Percentiles rank a stretch among this genome's conserved stretches.
Evolutionary conservation across 2,329 filamentous ascomycete species (phyloP).

Genomic region (Aureobasidium musti): DNA sequence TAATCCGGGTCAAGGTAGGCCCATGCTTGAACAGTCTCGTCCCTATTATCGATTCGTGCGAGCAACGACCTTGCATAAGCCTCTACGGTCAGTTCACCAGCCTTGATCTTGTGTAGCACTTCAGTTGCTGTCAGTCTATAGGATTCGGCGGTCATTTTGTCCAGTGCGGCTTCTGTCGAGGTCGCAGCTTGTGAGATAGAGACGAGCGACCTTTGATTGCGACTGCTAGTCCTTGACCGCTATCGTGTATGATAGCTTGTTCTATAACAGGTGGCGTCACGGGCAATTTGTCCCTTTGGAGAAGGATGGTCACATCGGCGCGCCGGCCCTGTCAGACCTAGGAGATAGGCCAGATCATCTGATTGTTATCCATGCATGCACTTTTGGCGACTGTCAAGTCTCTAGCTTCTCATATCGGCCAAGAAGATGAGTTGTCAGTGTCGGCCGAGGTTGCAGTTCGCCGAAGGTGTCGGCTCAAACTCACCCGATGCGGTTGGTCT

Average conservation of each 20-base stretch:
- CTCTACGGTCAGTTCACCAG: constrained; percentile 52
- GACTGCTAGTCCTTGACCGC: neutral
- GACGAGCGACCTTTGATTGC: no score
- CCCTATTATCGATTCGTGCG: constrained; percentile 48
- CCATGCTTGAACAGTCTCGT: constrained; percentile 55
- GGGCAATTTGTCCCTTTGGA: no score
- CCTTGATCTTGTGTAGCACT: constrained; percentile 44
- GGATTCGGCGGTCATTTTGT: neutral
- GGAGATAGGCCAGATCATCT: neutral
- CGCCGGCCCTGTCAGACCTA: neutral
- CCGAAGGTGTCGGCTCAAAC: neutral
- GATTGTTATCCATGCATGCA: neutral
- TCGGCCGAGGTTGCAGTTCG: neutral
- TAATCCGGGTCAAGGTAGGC: constrained; percentile 50
- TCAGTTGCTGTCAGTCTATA: constrained; percentile 50
- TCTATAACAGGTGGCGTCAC: no score
- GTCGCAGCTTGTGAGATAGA: neutral
- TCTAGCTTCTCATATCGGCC: neutral
- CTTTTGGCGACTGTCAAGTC: neutral
- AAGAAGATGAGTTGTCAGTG: neutral
- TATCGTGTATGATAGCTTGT: neutral
- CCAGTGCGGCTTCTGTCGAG: neutral
- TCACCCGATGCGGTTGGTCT: neutral
- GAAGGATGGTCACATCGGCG: no score
- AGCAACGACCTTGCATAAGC: constrained; percentile 54